Conservation (phyloP, 495 filamentous ascomycete genomes). For the Hypoxylon subgilvum region DNA sequence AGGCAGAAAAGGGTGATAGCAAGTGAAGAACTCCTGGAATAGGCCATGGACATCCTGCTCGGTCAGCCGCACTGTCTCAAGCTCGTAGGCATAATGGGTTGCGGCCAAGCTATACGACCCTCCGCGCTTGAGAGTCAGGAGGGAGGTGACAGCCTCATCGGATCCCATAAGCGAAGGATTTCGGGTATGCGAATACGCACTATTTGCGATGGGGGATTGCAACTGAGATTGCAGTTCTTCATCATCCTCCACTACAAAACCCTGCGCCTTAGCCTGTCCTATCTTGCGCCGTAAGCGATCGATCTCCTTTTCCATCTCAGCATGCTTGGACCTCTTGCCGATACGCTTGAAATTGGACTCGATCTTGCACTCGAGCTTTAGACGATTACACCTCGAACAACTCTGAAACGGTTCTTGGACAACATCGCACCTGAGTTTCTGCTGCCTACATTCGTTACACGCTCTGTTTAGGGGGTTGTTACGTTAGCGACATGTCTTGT, state of each 20-base stretch:
- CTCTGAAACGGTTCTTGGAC: conserved; percentile 80
- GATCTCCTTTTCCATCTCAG: conserved; percentile 90
- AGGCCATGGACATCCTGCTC: conserved; percentile 75
- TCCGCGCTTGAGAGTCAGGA: conserved; percentile 73
- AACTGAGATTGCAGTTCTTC: conserved; percentile 59
- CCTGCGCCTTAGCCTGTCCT: conserved; percentile 55
- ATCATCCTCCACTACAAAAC: conserved; percentile 58
- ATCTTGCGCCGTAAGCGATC: conserved; percentile 59
- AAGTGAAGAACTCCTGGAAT: conserved; percentile 81
- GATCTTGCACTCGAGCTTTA: conserved; percentile 88
- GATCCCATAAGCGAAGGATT: conserved; percentile 74
- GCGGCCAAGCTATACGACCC: conserved; percentile 59
- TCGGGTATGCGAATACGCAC: conserved; percentile 60
- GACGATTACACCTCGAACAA: conserved; percentile 83
- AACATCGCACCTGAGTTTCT: conserved; percentile 94
- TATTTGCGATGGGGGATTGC: conserved; percentile 63
- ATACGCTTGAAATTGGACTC: conserved; percentile 93
- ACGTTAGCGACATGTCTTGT: conserved; percentile 12
- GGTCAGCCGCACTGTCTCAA: conserved; percentile 76
- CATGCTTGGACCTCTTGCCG: conserved; percentile 87
- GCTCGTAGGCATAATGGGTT: conserved; percentile 58
- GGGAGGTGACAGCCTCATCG: conserved; percentile 81
- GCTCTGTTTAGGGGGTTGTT: conserved; percentile 50
- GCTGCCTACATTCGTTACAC: conserved; percentile 94
- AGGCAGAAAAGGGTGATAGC: conserved; percentile 84